phyloP scores from a whole-genome alignment of 2,329 filamentous ascomycete species.

The Cercospora canescens region DNA sequence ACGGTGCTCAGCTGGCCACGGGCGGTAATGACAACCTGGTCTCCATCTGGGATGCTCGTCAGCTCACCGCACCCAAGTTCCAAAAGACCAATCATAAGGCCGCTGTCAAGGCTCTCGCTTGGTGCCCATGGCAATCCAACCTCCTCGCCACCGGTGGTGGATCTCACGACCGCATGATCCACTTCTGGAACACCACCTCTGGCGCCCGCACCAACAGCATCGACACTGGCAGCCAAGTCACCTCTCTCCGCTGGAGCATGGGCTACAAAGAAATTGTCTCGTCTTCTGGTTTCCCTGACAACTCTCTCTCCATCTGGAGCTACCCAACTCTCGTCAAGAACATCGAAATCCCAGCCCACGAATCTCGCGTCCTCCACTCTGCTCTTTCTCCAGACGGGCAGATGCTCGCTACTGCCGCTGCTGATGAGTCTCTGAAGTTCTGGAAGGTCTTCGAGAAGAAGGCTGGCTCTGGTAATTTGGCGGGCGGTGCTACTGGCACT shows the following conservation, averaged over 20 bases:
- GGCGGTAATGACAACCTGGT: constrained; percentile 99
- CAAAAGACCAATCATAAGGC: constrained; percentile 99
- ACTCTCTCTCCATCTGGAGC: constrained; percentile 98
- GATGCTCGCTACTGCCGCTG: constrained; percentile 93
- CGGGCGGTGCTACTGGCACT: constrained; percentile 66
- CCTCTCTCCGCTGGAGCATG: constrained; percentile 92
- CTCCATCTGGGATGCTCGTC: constrained; percentile 97
- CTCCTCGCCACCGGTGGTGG: constrained; percentile 94
- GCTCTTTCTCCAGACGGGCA: constrained; percentile 96
- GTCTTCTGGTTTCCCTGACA: constrained; percentile 98
- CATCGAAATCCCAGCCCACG: constrained; percentile 95
- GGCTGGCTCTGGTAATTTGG: constrained; percentile 67
- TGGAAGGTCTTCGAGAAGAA: constrained; percentile 99
- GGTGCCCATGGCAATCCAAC: constrained; percentile 99
- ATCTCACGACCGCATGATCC: constrained; percentile 95
- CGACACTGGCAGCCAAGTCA: constrained; percentile 96
- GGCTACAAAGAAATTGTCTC: constrained; percentile 98
- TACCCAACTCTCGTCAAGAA: constrained; percentile 97
- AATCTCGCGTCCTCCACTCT: constrained; percentile 94
- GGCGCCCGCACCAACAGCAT: constrained; percentile 98
- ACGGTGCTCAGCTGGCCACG: constrained; percentile 94
- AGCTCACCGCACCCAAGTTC: constrained; percentile 91
- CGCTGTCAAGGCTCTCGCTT: constrained; percentile 94
- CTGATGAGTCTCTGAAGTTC: constrained; percentile 97
- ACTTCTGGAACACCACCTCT: constrained; percentile 99